Base-by-base conservation (phyloP, 768 basidiomycete species). In the Tremella fuciformis region DNA sequence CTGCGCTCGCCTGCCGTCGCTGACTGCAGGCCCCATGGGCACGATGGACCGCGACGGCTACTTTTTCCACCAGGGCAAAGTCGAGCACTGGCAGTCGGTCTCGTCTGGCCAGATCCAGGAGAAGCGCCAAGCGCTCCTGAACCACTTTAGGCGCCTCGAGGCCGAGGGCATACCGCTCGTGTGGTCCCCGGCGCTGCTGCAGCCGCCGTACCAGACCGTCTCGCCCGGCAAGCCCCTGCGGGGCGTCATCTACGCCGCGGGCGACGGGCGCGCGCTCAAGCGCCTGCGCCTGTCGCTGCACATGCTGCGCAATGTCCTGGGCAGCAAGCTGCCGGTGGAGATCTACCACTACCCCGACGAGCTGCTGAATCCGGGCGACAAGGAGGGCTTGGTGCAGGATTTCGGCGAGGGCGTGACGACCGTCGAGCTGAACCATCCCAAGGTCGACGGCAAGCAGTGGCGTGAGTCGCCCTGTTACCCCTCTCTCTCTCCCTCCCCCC, bases 331-430 rank as follows among this genome's bases (percentile, higher is more conserved):
- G 0, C 80, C 79, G 6, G 75, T 79, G 50, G 77, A 81, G 60
- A 59, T 81, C 25, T 80, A 78, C 53, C 76, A 77, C 50, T 80
- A 79, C 63, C 73, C 78, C 13, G 71, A 70, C 42, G 80, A 81
- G 67, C 63, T 80, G 44, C 63, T 66, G 9, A 65, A 69, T 13
- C 42, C 15, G 19, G 53, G 39, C 19, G 53, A 24, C 15, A 52
- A 52, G 29, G 51, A 52, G 16, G 51, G 51, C 8, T 34, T 52
- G 51, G 13, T 52, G 37, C 22, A 26, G 16, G 51, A 52, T 52
- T 52, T 52, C 37, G 51, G 51, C 29, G 22, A 22, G 51, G 51
- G 51, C 13, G 37, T 52, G 3, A 26, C n/a, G n/a, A n/a, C 29
- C n/a, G 51, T 52, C 22, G 51, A 52, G 34, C 18, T 52, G 42